Percentiles rank a stretch among this genome's conserved stretches.
Evolutionary conservation across 805 yeast genomes (phyloP).

Genomic region (Saccharomycopsis sp.): DNA sequence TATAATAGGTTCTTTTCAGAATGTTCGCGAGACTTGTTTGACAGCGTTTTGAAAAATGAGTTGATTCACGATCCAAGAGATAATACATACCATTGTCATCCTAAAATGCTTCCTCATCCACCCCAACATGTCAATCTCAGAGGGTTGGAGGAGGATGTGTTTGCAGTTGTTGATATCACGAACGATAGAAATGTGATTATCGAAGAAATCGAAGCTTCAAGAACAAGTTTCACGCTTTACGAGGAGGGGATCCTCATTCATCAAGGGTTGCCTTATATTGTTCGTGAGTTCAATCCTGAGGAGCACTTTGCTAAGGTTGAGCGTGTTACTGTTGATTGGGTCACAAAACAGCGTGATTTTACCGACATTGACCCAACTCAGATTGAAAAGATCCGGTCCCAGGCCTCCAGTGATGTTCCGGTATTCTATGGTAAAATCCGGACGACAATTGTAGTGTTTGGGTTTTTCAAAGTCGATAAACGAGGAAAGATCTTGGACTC

Average conservation of each 20-base stretch:
- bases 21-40: conserved; percentile 22
- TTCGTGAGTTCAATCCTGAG: conserved; percentile 75
- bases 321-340: conserved; percentile 91
- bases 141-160: conserved; percentile 74
- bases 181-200: conserved; percentile 68
- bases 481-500: conserved; percentile 81
- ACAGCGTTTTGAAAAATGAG: conserved; percentile 34
- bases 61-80: conserved; percentile 30
- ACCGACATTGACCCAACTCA: conserved; percentile 87
- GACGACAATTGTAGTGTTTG: conserved; percentile 77
- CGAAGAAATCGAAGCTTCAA: conserved; percentile 82
- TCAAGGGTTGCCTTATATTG: conserved; percentile 87
- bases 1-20: conserved; percentile 44
- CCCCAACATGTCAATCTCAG: conserved; percentile 68
- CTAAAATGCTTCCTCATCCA: conserved; percentile 75
- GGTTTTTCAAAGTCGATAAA: conserved; percentile 81
- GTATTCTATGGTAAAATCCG: conserved; percentile 70
- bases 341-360: conserved; percentile 83
- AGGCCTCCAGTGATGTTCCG: conserved; percentile 47
- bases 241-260: conserved; percentile 91
- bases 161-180: conserved; percentile 87
- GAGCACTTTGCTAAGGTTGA: conserved; percentile 78
- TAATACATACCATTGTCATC: conserved; percentile 46
- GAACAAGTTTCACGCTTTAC: conserved; percentile 86
- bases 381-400: conserved; percentile 56